Percentiles rank a stretch among this genome's conserved stretches.
These are phyloP conservation scores for Lachancea nothofagi DNA, from an alignment of 805 yeast species.

Conservation along the genomic window DNA sequence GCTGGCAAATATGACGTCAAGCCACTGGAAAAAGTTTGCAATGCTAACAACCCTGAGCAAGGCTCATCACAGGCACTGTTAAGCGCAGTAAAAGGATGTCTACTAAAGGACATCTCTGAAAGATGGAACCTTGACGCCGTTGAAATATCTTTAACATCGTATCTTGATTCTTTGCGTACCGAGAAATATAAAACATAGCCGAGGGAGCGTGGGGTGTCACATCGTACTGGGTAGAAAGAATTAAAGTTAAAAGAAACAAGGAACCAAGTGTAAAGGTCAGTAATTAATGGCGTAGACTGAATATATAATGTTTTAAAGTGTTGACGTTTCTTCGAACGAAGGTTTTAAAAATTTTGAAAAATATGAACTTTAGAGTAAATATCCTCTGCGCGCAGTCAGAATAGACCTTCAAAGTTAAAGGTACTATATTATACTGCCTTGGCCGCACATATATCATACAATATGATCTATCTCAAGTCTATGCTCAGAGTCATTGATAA, in stretches of 20 bases:
- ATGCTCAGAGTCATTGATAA: slow-evolving; percentile 88
- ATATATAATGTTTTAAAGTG: not conserved
- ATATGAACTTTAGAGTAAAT: not conserved
- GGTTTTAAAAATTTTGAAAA: not conserved
- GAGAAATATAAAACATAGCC: not conserved
- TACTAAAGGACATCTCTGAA: slow-evolving; percentile 45
- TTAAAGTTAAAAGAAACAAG: no score
- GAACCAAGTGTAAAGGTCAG: no score
- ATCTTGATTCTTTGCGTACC: not conserved
- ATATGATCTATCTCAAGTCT: slow-evolving; percentile 84
- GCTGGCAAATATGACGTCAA: slow-evolving; percentile 56
- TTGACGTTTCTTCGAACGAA: slow-evolving; percentile 6
- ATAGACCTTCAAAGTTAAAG: no score
- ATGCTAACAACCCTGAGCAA: slow-evolving; percentile 16
- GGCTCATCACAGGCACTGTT: slow-evolving; percentile 19
- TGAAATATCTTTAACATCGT: not conserved
- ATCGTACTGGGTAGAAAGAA: no score
- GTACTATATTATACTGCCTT: no score
- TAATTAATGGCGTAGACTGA: not conserved
- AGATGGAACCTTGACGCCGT: slow-evolving; percentile 47
- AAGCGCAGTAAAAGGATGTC: slow-evolving; percentile 45
- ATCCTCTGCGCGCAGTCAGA: no score
- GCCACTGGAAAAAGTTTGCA: slow-evolving; percentile 40
- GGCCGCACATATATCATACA: not conserved
- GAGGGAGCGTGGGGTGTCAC: no score